These are phyloP conservation scores for Hyphopichia burtonii DNA, from an alignment of 1,139 yeast species.

Conservation along the genomic window DNA sequence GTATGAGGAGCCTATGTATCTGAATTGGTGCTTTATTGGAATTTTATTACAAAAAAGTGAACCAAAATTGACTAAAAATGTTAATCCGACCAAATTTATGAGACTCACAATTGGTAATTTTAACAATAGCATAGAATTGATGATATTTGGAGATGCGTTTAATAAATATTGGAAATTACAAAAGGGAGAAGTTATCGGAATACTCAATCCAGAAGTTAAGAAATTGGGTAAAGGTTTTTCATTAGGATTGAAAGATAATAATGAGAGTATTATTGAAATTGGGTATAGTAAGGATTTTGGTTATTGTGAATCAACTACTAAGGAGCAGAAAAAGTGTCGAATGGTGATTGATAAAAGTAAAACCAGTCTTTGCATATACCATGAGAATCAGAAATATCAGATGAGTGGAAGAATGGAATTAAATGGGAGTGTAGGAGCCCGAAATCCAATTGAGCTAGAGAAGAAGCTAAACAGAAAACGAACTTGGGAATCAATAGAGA, in stretches of 20 bases:
- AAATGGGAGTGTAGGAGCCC: conserved; percentile 52
- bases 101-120: conserved; percentile 70
- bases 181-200: conserved; percentile 70
- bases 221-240: conserved; percentile 50
- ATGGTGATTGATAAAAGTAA: conserved; percentile 56
- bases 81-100: conserved; percentile 46
- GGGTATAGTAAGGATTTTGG: conserved; percentile 75
- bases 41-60: conserved; percentile 56
- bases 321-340: conserved; percentile 53
- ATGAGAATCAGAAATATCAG: conserved; percentile 57
- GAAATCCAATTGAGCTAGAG: conserved; percentile 16
- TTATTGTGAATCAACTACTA: conserved; percentile 53
- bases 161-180: conserved; percentile 69
- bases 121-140: conserved; percentile 51
- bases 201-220: conserved; percentile 70
- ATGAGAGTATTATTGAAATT: conserved; percentile 61
- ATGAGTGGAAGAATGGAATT: conserved; percentile 71
- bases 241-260: conserved; percentile 52
- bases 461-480: conserved; percentile 20
- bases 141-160: conserved; percentile 67
- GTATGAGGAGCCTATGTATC: conserved; percentile 63
- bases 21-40: conserved; percentile 78
- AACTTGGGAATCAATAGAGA: background rate
- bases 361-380: conserved; percentile 67
- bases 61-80: conserved; percentile 37